These are phyloP conservation scores for Ziziphus jujuba DNA, from an alignment of 306 rosid species.

Conservation along the genomic window DNA sequence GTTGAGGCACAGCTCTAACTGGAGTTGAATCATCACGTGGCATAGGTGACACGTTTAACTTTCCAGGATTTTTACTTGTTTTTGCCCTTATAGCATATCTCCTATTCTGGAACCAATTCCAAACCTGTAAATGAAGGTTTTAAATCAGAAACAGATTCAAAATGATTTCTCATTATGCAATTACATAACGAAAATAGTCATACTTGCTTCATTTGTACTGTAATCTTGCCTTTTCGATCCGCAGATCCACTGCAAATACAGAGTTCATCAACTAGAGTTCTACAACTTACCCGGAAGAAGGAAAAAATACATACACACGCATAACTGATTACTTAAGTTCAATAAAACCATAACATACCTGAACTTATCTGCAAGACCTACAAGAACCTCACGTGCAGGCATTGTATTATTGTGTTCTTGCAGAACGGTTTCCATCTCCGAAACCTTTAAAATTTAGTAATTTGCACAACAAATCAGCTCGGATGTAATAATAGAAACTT, in stretches of 20 bases:
- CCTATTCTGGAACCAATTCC: conserved; percentile 99
- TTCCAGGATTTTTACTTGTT: conserved; percentile 72
- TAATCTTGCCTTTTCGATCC: conserved; percentile 87
- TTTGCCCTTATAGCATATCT: conserved; percentile 90
- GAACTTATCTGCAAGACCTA: conserved; percentile 84
- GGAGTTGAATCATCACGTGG: conserved; percentile 66
- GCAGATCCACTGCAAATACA: conserved; percentile 58
- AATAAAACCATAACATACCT: conserved; percentile 49
- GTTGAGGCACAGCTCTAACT: conserved; percentile 59
- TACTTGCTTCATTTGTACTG: conserved; percentile 98
- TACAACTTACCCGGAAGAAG: background rate
- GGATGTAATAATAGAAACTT: background rate
- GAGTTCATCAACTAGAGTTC: conserved; percentile 7
- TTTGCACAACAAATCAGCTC: background rate
- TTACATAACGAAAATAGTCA: conserved; percentile 20
- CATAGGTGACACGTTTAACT: conserved; percentile 75
- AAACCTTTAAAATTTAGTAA: conserved; percentile 50
- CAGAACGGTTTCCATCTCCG: conserved; percentile 89
- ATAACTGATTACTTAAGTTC: conserved; percentile 8
- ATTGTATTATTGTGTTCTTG: conserved; percentile 75
- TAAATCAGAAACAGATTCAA: conserved; percentile 16
- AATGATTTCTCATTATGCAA: conserved; percentile 8
- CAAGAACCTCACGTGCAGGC: conserved; percentile 83
- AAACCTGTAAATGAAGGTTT: conserved; percentile 54
- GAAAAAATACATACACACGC: conserved; percentile 6